These are phyloP conservation scores for Antrodiella citrinella DNA, from an alignment of 768 basidiomycete species.

Conservation along the genomic window DNA sequence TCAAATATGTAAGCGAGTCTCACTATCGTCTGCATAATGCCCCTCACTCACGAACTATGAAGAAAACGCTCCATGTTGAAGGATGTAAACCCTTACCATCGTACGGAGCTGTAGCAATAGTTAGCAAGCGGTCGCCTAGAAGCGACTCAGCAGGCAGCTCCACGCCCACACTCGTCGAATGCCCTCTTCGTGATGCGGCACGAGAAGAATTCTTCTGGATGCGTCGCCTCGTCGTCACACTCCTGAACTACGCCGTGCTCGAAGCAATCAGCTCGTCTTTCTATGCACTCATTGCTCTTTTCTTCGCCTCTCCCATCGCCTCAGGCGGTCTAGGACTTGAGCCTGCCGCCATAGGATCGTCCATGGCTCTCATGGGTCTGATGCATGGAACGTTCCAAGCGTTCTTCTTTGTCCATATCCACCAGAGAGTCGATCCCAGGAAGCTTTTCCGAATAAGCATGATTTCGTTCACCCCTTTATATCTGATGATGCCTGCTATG, in stretches of 20 bases:
- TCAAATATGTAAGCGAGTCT: too few species aligned
- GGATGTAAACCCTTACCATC: too few species aligned
- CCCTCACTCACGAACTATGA: conserved; percentile 2
- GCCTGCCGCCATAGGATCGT: conserved; percentile 28
- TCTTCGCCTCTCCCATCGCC: conserved; percentile 28
- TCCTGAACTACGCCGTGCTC: conserved; percentile 31
- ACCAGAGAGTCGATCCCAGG: conserved; percentile 24
- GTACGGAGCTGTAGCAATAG: too few species aligned
- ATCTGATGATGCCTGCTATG: background rate
- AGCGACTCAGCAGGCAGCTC: background rate
- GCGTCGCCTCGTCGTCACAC: conserved; percentile 21
- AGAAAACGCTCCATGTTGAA: too few species aligned
- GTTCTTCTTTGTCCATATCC: conserved; percentile 25
- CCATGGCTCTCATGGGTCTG: conserved; percentile 28
- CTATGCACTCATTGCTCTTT: conserved; percentile 30
- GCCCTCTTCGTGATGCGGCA: too few species aligned
- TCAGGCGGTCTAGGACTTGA: conserved; percentile 30
- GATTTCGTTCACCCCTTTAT: background rate
- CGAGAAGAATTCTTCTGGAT: conserved; percentile 4
- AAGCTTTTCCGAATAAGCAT: conserved; percentile 10
- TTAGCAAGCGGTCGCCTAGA: too few species aligned
- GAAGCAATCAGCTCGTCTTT: conserved; percentile 27
- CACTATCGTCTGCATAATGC: background rate
- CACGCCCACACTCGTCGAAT: too few species aligned
- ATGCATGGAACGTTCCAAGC: conserved; percentile 25